These are phyloP conservation scores for Aspergillus hancockii DNA, from an alignment of 495 filamentous ascomycete species.

Conservation along the genomic window DNA sequence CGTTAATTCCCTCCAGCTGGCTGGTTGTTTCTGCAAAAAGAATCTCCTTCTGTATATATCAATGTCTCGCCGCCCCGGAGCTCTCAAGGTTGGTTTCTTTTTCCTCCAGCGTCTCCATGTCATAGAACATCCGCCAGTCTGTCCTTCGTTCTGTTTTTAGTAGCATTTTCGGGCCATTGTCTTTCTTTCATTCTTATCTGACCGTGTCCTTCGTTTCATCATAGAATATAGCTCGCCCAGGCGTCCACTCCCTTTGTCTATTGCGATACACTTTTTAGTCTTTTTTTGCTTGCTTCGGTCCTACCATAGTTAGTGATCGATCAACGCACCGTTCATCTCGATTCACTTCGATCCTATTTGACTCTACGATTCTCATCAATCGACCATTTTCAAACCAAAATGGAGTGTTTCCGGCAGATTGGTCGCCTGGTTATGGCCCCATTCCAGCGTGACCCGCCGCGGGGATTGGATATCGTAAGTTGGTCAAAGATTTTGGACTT, in stretches of 20 bases:
- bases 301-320: background rate
- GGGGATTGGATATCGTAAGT: constrained; percentile 44
- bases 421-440: constrained; percentile 38
- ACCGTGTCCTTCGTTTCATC: constrained; percentile 4
- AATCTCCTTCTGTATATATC: background rate
- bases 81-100: constrained; percentile 8
- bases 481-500: background rate
- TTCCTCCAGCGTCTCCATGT: constrained; percentile 13
- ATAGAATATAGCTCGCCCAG: background rate
- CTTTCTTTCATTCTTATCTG: constrained; percentile 4
- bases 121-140: constrained; percentile 9
- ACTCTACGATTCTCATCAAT: constrained; percentile 15
- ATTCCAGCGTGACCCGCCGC: constrained; percentile 32
- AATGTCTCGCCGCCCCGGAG: background rate
- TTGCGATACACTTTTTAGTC: background rate
- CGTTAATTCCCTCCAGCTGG: constrained; percentile 10
- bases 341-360: constrained; percentile 7
- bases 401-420: constrained; percentile 47
- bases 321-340: background rate
- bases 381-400: constrained; percentile 9
- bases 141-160: constrained; percentile 9
- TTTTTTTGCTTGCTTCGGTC: background rate
- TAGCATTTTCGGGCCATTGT: constrained; percentile 4
- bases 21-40: background rate
- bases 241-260: constrained; percentile 7